These are phyloP conservation scores for Ascodesmis nigricans DNA, from an alignment of 495 filamentous ascomycete species.

Conservation along the genomic window DNA sequence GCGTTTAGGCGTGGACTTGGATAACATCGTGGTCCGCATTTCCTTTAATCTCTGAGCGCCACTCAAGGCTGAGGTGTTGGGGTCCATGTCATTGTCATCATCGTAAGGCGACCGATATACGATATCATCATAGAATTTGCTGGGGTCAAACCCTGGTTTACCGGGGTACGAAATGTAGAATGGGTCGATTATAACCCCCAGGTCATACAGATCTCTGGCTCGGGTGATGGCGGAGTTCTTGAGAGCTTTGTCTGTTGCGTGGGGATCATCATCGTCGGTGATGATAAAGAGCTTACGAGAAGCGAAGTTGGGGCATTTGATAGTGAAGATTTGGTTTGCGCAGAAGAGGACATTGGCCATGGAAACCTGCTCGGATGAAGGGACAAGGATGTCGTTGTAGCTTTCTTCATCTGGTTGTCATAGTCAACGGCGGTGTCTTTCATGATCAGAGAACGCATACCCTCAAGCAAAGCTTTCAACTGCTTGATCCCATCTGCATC, in stretches of 20 bases:
- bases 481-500: constrained; percentile 66
- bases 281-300: constrained; percentile 85
- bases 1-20: constrained; percentile 67
- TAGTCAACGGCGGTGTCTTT: too few species aligned
- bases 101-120: constrained; percentile 45
- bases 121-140: constrained; percentile 86
- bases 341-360: constrained; percentile 90
- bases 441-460: constrained; percentile 1
- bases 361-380: constrained; percentile 39
- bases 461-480: constrained; percentile 49
- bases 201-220: constrained; percentile 86
- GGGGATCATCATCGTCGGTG: constrained; percentile 83
- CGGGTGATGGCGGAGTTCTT: constrained; percentile 59
- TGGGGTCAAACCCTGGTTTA: constrained; percentile 48
- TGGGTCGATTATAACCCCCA: constrained; percentile 79
- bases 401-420: constrained; percentile 36
- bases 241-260: constrained; percentile 42
- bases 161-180: constrained; percentile 67
- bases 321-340: constrained; percentile 91
- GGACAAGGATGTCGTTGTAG: constrained; percentile 43
- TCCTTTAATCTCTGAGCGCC: constrained; percentile 64
- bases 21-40: constrained; percentile 75
- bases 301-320: constrained; percentile 79
- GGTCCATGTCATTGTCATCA: constrained; percentile 32
- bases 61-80: constrained; percentile 26